Base-by-base conservation (phyloP, 2,329 filamentous ascomycete genomes). In the Cladophialophora chaetospira region DNA sequence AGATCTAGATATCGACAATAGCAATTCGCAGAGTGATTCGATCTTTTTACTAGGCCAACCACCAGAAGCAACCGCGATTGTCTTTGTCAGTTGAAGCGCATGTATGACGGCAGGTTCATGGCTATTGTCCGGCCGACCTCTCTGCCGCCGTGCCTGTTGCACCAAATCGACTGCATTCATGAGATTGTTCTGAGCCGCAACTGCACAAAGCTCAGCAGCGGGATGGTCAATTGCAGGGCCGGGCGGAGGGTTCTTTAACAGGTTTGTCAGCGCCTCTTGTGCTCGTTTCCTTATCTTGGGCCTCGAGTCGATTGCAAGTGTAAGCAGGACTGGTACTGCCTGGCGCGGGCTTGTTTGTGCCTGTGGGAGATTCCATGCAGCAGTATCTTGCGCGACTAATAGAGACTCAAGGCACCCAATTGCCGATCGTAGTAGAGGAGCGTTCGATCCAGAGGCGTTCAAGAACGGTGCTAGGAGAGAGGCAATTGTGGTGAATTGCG, bases 31-130 rank as follows among this genome's bases (percentile, higher is more conserved):
- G 29, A 99, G 78, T 2, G 88, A 80, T 74, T 99, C 94, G 53
- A 97, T 96, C 75, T 96, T 96, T 77, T 88, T 91, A 77, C 88
- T 96, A 0, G 94, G 94, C 94, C 94, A 99, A 48, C 94, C 94
- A 36, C 91, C 89, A 57, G 91, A 93, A 4, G 90, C 91, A 2
- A 83, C 81, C 0, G 94, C 91, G 58, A 99, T 84, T 0, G 89
- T 89, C 79, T 96, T 97, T 63, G 96, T 88, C 53, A 99, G 79
- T 68, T 99, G 93, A 61, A 99, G 78, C 2, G 92, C 88, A 70
- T 97, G 94, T 64, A 97, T 96, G 48, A 97, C 79, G 26, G 85
- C 85, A 2, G 94, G 92, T 61, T 96, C 91, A 68, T 91, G 84
- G 53, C 80, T 79, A 8, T 82, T 76, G 13, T 80, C 79, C 10